Percentiles rank a stretch among this genome's conserved stretches.
Conservation (phyloP, 192 early-diverging fungal species). For the Umbelopsis sp. region DNA sequence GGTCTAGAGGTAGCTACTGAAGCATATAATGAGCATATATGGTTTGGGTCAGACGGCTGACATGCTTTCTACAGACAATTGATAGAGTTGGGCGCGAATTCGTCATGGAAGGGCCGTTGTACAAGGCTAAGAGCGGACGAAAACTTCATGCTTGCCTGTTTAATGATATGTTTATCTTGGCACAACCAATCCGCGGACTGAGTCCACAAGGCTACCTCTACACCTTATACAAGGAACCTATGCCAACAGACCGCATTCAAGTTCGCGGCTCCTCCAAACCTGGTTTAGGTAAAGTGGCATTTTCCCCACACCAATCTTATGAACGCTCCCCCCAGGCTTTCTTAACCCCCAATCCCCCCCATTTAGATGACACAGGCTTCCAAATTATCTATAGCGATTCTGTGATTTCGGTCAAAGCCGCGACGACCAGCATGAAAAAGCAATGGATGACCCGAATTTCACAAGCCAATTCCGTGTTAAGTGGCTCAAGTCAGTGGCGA, state of each 20-base stretch:
- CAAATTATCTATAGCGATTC: slow-evolving; percentile 60
- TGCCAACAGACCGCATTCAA: slow-evolving; percentile 18
- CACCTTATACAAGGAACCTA: slow-evolving; percentile 44
- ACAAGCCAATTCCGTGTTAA: slow-evolving; percentile 31
- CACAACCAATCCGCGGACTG: slow-evolving; percentile 45
- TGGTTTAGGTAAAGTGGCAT: slow-evolving; percentile 12
- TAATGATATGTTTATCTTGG: slow-evolving; percentile 74
- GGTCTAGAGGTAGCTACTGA: slow-evolving; percentile 43
- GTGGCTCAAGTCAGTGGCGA: not conserved
- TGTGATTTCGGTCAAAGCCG: slow-evolving; percentile 56
- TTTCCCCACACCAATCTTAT: not conserved
- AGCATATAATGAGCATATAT: too few relatives aligned
- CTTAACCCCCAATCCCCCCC: not conserved
- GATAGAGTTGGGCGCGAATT: slow-evolving; percentile 64
- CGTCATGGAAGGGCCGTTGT: slow-evolving; percentile 69
- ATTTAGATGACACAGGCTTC: slow-evolving; percentile 57
- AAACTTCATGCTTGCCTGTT: slow-evolving; percentile 75
- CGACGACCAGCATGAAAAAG: slow-evolving; percentile 54
- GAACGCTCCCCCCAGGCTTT: too few relatives aligned
- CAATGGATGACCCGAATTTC: slow-evolving; percentile 60
- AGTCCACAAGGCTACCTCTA: slow-evolving; percentile 46
- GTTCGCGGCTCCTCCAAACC: slow-evolving; percentile 20
- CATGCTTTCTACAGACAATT: slow-evolving; percentile 46
- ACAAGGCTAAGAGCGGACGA: slow-evolving; percentile 78
- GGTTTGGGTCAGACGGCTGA: too few relatives aligned